Base-by-base conservation (phyloP, 345 rosid species). In the Diplotaxis tenuifolia region DNA sequence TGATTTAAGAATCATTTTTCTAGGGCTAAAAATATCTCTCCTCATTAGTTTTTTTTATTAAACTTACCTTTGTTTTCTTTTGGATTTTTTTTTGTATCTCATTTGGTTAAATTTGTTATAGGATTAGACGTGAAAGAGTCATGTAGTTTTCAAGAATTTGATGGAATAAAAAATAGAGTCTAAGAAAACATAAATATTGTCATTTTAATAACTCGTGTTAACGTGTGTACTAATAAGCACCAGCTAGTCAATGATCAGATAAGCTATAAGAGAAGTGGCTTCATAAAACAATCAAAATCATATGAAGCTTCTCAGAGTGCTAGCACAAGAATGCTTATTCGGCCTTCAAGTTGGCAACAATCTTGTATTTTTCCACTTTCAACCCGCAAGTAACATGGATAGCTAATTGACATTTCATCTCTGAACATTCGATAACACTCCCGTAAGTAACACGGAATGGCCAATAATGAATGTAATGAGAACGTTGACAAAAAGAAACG, bases 51-150 rank as follows among this genome's bases (percentile, higher is more conserved):
- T 45, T 47, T 53, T 61, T 38, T 50, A 19, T 54, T 53, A 18
- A 15, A 15, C 21, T 22, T 23, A 0, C 0, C 53, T 42, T 27
- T 20, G 3, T 28, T 38, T 45, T 61, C 9, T 21, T 36, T 27
- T 19, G 22, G 31, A 21, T 28, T 11, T 36, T 4, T 2, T 65
- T 70, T 56, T 20, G 67, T 49, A 56, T 23, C 55, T 56, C 62
- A 6, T 56, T 49, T 57, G 3, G 5, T 27, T 1, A 57, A 27
- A 27, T 6, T 40, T 53, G 19, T 53, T 25, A 9, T 54, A 76
- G 73, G 70, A 36, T 28, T 59, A 75, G 74, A 68, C 31, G 63
- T 25, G 60, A 75, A 42, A 61, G 60, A 34, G 15, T n/a, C 31
- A 60, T 60, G 73, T 28, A 67, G 14, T 29, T 59, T 67, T 11